Percentiles rank a stretch among this genome's conserved stretches.
These are phyloP conservation scores for Hsuehochloa calcarea DNA, from an alignment of 176 grass and related monocot genomes.

Conservation along the genomic window DNA sequence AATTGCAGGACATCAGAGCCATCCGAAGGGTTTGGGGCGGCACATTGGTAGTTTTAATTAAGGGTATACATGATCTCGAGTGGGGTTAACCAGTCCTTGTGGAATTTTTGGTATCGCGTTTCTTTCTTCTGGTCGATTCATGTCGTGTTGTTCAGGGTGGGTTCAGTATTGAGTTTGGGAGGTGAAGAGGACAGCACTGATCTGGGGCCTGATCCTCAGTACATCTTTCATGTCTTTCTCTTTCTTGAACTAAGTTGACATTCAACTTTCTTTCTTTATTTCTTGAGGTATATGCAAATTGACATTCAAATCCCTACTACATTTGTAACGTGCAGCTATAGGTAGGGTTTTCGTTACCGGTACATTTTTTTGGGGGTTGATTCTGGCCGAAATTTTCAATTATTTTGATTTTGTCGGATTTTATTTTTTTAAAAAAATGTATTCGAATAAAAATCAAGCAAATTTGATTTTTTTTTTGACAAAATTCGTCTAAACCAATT, in stretches of 20 bases:
- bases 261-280: not conserved
- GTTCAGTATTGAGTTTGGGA: not conserved
- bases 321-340: not conserved
- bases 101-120: not conserved
- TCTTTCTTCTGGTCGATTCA: conserved; percentile 19
- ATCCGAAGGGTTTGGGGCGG: too few species aligned
- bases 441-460: too few species aligned
- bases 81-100: not conserved
- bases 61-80: not conserved
- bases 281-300: not conserved
- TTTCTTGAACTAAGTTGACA: not conserved
- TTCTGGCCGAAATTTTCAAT: too few species aligned
- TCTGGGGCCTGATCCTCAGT: not conserved
- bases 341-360: too few species aligned
- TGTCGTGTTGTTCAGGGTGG: conserved; percentile 11
- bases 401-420: too few species aligned
- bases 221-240: not conserved
- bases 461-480: too few species aligned
- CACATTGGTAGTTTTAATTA: not conserved
- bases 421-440: too few species aligned
- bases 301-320: not conserved
- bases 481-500: too few species aligned
- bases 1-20: too few species aligned
- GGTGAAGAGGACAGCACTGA: not conserved
- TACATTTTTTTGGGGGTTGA: too few species aligned